These are phyloP conservation scores for Neurospora sp. DNA, from an alignment of 495 filamentous ascomycete species.

Conservation along the genomic window DNA sequence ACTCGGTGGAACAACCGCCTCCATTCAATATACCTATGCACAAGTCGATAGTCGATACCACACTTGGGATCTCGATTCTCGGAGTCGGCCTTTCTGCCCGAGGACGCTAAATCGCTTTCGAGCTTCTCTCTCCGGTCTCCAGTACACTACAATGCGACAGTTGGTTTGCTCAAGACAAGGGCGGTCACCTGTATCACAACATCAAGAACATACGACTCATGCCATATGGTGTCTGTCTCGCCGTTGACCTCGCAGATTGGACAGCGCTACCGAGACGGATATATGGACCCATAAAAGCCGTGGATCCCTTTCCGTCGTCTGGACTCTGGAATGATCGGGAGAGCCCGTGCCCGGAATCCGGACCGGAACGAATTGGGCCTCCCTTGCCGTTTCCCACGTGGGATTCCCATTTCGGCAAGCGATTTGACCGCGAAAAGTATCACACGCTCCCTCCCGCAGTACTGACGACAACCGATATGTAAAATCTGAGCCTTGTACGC, in stretches of 20 bases:
- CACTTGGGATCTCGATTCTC: neutral
- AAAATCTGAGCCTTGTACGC: neutral
- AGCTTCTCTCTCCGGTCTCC: neutral
- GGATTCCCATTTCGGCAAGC: neutral
- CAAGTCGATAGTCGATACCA: neutral
- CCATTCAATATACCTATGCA: neutral
- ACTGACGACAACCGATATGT: neutral
- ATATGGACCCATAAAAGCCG: neutral
- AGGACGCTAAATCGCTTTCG: neutral
- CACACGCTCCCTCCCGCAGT: neutral
- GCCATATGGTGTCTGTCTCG: neutral
- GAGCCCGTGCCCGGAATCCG: neutral
- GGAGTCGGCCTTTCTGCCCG: neutral
- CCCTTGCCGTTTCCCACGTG: neutral
- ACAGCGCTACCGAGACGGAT: neutral
- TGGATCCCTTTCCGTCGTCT: neutral
- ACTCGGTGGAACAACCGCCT: neutral
- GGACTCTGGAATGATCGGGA: neutral
- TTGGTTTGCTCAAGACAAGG: neutral
- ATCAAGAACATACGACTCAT: neutral
- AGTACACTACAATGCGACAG: neutral
- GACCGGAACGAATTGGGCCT: neutral
- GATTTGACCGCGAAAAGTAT: neutral
- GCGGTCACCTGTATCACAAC: neutral
- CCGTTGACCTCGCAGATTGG: neutral